phyloP scores from a whole-genome alignment of 139 green algal species.

The Pseudopediastrum boryanum region DNA sequence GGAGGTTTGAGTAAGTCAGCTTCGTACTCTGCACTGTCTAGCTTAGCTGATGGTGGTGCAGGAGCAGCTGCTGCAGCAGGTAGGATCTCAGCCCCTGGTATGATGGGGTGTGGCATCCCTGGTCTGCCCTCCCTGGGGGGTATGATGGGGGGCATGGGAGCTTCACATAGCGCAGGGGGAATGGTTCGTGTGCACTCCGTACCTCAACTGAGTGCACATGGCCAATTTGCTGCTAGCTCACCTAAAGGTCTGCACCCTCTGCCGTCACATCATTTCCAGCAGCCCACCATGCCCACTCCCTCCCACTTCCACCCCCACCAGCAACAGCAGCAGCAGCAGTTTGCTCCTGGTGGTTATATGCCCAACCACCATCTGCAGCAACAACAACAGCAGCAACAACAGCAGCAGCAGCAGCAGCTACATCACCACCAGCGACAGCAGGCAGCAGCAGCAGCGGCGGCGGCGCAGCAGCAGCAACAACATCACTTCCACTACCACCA shows the following conservation, averaged over 20 bases:
- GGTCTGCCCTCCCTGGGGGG: too few relatives aligned
- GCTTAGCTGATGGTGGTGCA: neutral
- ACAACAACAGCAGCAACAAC: constrained; percentile 30
- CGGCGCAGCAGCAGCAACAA: constrained; percentile 18
- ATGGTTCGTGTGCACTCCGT: constrained; percentile 18
- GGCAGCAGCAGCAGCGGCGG: constrained; percentile 18
- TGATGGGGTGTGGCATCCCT: too few relatives aligned
- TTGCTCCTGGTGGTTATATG: neutral
- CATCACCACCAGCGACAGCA: constrained; percentile 13
- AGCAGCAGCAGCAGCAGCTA: constrained; percentile 18
- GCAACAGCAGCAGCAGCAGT: constrained; percentile 4
- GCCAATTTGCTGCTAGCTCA: neutral
- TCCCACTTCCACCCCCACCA: too few relatives aligned
- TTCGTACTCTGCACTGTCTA: constrained; percentile 29
- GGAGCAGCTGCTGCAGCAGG: constrained; percentile 27
- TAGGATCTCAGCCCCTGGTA: too few relatives aligned
- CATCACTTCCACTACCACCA: constrained; percentile 25
- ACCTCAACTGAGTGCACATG: neutral
- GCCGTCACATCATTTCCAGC: neutral
- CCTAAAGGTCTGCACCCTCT: too few relatives aligned
- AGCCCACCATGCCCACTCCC: too few relatives aligned
- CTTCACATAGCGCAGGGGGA: too few relatives aligned
- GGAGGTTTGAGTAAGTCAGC: constrained; percentile 31
- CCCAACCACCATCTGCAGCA: constrained; percentile 9
- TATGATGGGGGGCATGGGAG: too few relatives aligned